phyloP scores from a whole-genome alignment of 306 rosid species.

The Fagus sylvatica region DNA sequence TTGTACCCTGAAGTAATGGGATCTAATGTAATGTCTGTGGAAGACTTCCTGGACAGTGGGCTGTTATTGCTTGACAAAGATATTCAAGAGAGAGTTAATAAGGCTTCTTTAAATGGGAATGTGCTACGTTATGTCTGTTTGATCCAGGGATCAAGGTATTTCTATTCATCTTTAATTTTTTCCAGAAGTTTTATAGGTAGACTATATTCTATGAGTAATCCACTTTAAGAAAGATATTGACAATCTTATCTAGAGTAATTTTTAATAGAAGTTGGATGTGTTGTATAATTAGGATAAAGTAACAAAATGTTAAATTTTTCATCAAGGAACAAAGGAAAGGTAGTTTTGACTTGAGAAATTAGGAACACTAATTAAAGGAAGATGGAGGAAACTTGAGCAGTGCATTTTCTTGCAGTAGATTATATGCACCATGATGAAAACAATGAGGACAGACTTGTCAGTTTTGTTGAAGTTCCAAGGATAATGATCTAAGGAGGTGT shows the following conservation, averaged over 20 bases:
- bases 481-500: background rate
- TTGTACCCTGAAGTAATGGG: conserved; percentile 93
- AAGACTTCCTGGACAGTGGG: conserved; percentile 67
- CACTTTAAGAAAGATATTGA: background rate
- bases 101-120: conserved; percentile 75
- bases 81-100: conserved; percentile 75
- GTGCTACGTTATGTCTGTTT: conserved; percentile 87
- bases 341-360: background rate
- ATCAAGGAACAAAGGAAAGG: background rate
- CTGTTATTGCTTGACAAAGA: conserved; percentile 54
- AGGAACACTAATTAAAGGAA: background rate
- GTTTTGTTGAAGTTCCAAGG: background rate
- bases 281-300: background rate
- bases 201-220: background rate
- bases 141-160: conserved; percentile 68
- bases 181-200: background rate
- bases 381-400: background rate
- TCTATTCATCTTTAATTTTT: conserved; percentile 20
- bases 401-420: background rate
- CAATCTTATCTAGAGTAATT: background rate
- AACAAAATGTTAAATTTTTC: background rate
- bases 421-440: background rate
- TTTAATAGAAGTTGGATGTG: background rate
- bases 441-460: no score
- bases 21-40: conserved; percentile 61